Percentiles rank a stretch among this genome's conserved stretches.
phyloP scores from a whole-genome alignment of 2,329 filamentous ascomycete genomes.

The Calonectria henricotiae region DNA sequence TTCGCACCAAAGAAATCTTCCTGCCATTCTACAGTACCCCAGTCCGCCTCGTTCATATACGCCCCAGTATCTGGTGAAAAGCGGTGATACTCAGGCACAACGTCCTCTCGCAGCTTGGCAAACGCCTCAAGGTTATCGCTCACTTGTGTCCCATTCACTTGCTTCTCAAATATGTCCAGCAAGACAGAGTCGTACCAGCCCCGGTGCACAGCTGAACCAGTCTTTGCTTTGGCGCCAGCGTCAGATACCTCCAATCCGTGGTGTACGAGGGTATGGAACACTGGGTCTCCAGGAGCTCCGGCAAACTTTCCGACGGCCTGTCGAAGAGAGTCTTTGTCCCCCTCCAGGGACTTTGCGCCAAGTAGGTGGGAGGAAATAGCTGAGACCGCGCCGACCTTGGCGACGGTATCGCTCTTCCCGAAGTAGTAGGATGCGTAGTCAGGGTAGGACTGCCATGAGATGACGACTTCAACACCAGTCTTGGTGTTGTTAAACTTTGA shows the following conservation, averaged over 20 bases:
- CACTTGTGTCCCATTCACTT: neutral
- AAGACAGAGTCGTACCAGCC: slow-evolving; percentile 6
- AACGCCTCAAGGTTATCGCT: neutral
- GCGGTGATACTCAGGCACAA: slow-evolving; percentile 1
- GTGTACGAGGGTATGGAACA: neutral
- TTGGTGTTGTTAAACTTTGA: neutral
- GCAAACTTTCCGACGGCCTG: neutral
- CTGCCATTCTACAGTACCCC: neutral
- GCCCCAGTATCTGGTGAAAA: neutral
- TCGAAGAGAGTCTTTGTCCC: neutral
- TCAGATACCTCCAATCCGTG: neutral
- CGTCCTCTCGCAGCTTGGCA: neutral
- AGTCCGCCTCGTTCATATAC: neutral
- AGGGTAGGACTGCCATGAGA: slow-evolving; percentile 4
- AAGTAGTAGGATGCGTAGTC: neutral
- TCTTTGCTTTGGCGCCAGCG: neutral
- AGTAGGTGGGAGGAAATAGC: neutral
- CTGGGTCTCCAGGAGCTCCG: neutral
- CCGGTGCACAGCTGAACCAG: neutral
- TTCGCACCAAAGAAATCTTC: slow-evolving; percentile 8
- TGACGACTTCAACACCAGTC: neutral
- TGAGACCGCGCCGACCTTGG: neutral
- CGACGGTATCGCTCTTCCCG: neutral
- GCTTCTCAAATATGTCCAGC: neutral
- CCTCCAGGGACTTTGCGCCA: neutral